phyloP scores from a whole-genome alignment of 768 basidiomycete species.

The Chalciporus sphaerocephalus region DNA sequence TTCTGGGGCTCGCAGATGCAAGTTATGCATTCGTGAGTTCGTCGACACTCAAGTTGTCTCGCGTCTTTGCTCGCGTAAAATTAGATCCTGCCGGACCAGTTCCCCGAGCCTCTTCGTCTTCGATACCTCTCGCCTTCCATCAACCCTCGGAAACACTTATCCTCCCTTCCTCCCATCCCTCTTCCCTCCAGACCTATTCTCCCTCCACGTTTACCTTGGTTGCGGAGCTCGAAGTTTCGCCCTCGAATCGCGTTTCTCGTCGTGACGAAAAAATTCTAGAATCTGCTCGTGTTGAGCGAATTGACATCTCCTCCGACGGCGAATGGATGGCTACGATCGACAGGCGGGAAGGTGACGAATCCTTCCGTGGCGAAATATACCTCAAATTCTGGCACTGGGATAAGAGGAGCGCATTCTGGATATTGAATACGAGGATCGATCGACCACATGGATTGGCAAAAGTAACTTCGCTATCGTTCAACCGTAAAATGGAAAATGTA shows the following conservation, averaged over 20 bases:
- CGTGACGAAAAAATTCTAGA: constrained; percentile 74
- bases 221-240: constrained; percentile 87
- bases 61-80: constrained; percentile 74
- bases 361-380: constrained; percentile 63
- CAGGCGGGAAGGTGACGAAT: constrained; percentile 60
- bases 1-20: constrained; percentile 78
- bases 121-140: constrained; percentile 74
- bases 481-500: constrained; percentile 39
- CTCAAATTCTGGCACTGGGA: constrained; percentile 94
- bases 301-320: constrained; percentile 61
- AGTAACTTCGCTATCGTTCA: constrained; percentile 68
- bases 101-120: constrained; percentile 34
- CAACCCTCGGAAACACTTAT: constrained; percentile 68
- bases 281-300: constrained; percentile 69
- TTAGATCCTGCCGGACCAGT: constrained; percentile 41
- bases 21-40: constrained; percentile 73
- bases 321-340: constrained; percentile 94
- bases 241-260: constrained; percentile 86
- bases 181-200: constrained; percentile 90
- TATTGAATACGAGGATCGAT: constrained; percentile 85
- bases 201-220: constrained; percentile 64
- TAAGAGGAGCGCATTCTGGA: constrained; percentile 54
- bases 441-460: constrained; percentile 70
- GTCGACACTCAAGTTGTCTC: constrained; percentile 64
- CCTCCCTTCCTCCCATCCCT: constrained; percentile 90